Percentiles rank a stretch among this genome's conserved stretches.
phyloP scores from a whole-genome alignment of 768 basidiomycete species.

The Russula compacta region DNA sequence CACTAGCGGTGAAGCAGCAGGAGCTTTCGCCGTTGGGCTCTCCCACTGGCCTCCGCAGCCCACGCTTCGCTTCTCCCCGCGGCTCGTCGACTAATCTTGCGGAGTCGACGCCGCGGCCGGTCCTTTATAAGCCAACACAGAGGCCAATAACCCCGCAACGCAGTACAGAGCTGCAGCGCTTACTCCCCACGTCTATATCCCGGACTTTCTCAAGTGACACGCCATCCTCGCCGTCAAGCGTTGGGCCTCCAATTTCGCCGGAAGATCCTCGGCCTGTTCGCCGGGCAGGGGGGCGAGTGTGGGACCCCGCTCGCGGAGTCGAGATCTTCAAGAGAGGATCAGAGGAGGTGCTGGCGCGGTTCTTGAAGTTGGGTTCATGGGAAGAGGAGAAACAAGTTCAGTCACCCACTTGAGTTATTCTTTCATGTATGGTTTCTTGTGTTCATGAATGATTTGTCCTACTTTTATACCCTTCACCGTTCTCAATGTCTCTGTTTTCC shows the following conservation, averaged over 20 bases:
- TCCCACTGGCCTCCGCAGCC: constrained; percentile 23
- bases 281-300: constrained; percentile 52
- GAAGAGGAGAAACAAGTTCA: constrained; percentile 38
- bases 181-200: constrained; percentile 23
- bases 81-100: constrained; percentile 19
- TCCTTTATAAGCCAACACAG: constrained; percentile 11
- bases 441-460: constrained; percentile 1
- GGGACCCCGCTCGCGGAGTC: constrained; percentile 80
- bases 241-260: constrained; percentile 43
- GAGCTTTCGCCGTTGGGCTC: constrained; percentile 26
- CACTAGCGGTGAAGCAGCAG: background rate
- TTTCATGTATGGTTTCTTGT: constrained; percentile 8
- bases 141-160: constrained; percentile 13
- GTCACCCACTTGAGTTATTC: constrained; percentile 17
- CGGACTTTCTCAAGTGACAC: constrained; percentile 40
- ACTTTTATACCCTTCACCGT: constrained; percentile 18
- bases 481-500: background rate
- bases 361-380: constrained; percentile 71
- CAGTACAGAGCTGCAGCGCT: constrained; percentile 5
- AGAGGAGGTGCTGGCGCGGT: constrained; percentile 77
- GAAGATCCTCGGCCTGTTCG: constrained; percentile 23
- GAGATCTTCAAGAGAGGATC: constrained; percentile 82
- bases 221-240: constrained; percentile 46
- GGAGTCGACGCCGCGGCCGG: constrained; percentile 10
- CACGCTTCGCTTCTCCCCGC: constrained; percentile 21